Evolutionary conservation across 768 basidiomycete genomes (phyloP).

Genomic region (Saitozyma podzolica): DNA sequence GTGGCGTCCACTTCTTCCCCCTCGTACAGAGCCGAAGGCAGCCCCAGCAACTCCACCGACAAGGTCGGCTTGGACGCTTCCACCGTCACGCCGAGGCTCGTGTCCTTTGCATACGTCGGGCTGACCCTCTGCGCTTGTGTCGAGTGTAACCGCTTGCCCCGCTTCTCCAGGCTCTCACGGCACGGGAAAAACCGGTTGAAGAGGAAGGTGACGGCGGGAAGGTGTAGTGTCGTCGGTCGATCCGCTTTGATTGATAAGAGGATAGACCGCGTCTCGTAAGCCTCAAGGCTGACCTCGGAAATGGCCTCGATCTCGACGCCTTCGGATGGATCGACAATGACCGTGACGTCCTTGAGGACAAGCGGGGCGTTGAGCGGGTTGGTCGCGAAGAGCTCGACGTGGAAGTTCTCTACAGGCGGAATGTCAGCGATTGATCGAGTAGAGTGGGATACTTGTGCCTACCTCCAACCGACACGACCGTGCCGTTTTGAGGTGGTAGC

Average conservation of each 20-base stretch:
- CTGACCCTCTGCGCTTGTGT: conserved; percentile 69
- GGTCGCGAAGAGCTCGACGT: conserved; percentile 45
- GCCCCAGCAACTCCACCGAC: conserved; percentile 43
- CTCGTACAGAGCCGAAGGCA: conserved; percentile 60
- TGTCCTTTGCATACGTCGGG: conserved; percentile 71
- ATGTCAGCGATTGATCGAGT: conserved; percentile 4
- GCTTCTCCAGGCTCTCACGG: conserved; percentile 65
- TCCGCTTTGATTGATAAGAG: conserved; percentile 64
- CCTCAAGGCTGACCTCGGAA: conserved; percentile 63
- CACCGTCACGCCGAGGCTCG: conserved; percentile 63
- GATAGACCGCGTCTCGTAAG: conserved; percentile 69
- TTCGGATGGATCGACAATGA: conserved; percentile 43
- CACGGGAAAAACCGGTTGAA: conserved; percentile 63
- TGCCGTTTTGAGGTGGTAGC: conserved; percentile 16
- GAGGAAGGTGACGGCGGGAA: conserved; percentile 70
- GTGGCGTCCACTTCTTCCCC: conserved; percentile 66
- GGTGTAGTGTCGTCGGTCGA: conserved; percentile 59
- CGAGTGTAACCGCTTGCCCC: conserved; percentile 74
- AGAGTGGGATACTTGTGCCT: conserved; percentile 1
- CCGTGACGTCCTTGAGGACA: conserved; percentile 32
- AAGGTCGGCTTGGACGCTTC: conserved; percentile 68
- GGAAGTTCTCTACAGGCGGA: conserved; percentile 39
- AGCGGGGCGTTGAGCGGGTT: conserved; percentile 53
- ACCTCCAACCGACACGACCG: conserved; percentile 36
- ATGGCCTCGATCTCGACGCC: conserved; percentile 61